Percentiles rank a stretch among this genome's conserved stretches.
These are phyloP conservation scores for Nothophytophthora sp. DNA, from an alignment of 352 stramenopile genomes.

Conservation along the genomic window DNA sequence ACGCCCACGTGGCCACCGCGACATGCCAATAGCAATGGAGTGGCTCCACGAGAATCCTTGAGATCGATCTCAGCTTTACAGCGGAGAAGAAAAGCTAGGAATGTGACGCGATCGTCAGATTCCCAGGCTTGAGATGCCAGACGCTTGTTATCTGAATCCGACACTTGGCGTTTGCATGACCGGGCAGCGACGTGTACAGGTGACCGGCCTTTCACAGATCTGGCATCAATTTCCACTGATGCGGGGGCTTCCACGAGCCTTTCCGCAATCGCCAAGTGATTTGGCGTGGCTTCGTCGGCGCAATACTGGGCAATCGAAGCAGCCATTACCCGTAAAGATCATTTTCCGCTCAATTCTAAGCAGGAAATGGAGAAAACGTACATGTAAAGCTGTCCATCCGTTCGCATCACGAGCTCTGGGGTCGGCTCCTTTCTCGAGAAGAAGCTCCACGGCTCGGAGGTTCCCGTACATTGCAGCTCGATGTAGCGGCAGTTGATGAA, in stretches of 20 bases:
- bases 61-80: slow-evolving; percentile 37
- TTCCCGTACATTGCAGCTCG: slow-evolving; percentile 55
- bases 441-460: slow-evolving; percentile 26
- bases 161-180: slow-evolving; percentile 1
- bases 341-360: background rate
- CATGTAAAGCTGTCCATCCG: slow-evolving; percentile 63
- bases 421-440: slow-evolving; percentile 42
- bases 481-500: slow-evolving; percentile 44
- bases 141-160: background rate
- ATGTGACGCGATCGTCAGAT: slow-evolving; percentile 9
- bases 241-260: slow-evolving; percentile 27
- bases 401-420: slow-evolving; percentile 48
- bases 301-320: slow-evolving; percentile 38
- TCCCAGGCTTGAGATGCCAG: background rate
- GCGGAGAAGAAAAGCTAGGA: slow-evolving; percentile 29
- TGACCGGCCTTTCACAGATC: slow-evolving; percentile 52
- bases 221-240: slow-evolving; percentile 31
- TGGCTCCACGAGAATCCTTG: slow-evolving; percentile 33
- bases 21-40: slow-evolving; percentile 46
- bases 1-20: slow-evolving; percentile 24
- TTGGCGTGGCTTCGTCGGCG: slow-evolving; percentile 27
- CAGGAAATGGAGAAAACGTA: slow-evolving; percentile 21
- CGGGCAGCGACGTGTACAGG: slow-evolving; percentile 48
- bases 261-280: slow-evolving; percentile 38
- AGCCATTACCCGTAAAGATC: background rate